These are phyloP conservation scores for Penicillium chermesinum DNA, from an alignment of 495 filamentous ascomycete species.

Conservation along the genomic window DNA sequence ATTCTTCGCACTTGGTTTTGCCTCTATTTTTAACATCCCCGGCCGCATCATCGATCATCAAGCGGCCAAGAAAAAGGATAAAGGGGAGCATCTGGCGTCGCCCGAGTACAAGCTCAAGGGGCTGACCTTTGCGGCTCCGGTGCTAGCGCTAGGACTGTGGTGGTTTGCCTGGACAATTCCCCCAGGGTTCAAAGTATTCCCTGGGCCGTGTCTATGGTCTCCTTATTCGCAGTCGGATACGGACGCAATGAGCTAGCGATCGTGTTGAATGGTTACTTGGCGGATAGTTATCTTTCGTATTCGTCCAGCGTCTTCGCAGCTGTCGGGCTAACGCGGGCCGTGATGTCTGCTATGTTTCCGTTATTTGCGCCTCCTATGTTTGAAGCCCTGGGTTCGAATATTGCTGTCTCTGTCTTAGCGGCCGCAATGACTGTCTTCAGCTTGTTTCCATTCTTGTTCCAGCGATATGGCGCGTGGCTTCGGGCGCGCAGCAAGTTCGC, in stretches of 20 bases:
- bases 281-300: conserved; percentile 40
- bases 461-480: conserved; percentile 30
- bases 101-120: conserved; percentile 16
- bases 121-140: conserved; percentile 35
- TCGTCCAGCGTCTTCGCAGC: conserved; percentile 38
- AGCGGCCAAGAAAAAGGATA: neutral
- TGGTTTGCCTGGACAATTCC: conserved; percentile 43
- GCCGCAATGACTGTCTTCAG: neutral
- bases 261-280: conserved; percentile 40
- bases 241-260: conserved; percentile 40
- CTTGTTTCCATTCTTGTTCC: conserved; percentile 19
- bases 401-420: conserved; percentile 28
- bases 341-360: conserved; percentile 34
- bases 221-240: conserved; percentile 36
- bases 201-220: conserved; percentile 33
- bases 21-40: neutral
- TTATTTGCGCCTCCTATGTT: conserved; percentile 38
- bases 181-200: conserved; percentile 15
- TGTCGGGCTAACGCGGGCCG: conserved; percentile 29
- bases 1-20: conserved; percentile 33
- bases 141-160: conserved; percentile 33
- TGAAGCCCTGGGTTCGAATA: conserved; percentile 28
- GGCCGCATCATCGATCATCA: conserved; percentile 1
- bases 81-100: neutral
- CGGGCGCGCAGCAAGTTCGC: conserved; percentile 40